Base-by-base conservation (phyloP, 2,329 filamentous ascomycete species). In the Thelonectria discophora region DNA sequence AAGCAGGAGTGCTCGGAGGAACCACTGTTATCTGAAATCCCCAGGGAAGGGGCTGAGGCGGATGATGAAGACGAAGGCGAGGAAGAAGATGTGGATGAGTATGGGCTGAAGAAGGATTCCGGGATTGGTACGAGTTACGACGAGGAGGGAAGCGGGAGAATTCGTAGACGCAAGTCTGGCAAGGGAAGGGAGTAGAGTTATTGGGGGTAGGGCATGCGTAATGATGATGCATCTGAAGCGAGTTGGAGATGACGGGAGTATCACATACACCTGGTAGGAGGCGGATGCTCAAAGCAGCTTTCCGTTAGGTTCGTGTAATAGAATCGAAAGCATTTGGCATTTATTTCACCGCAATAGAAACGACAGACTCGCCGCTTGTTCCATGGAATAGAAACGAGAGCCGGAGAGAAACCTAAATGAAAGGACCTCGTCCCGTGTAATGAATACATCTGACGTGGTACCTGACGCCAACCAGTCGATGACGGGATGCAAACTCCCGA, bases 91-190 rank as follows among this genome's bases (percentile, higher is more conserved):
- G 73, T 72, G n/a, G 76, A 76, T 8, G 60, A 64, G 2, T 60
- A 70, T 50, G 48, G 39, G 37, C 66, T 68, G 27, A 73, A 60
- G 34, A 76, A 76, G 9, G 82, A 84, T 67, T 83, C 80, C 17
- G 85, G 84, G 0, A 72, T 84, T 58, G 86, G 86, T 3, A 88
- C 86, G 24, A 86, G 85, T 63, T 83, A 78, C 61, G 80, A 78
- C 62, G 79, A 81, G 42, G 76, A 73, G 37, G 74, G 75, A 2
- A 66, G 69, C 13, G 68, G 68, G 11, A 73, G 67, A 21, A 61
- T 78, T 18, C 75, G 77, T 42, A 72, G 72, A 42, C 70, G 77
- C 50, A 56, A 61, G 21, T 77, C 74, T 11, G 73, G 72, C 8
- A 68, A 64, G 15, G 54, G 32, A 6, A 34, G 64, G 45, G 70